Percentiles rank a stretch among this genome's conserved stretches.
phyloP scores from a whole-genome alignment of 345 rosid species.

The Corchorus capsularis region DNA sequence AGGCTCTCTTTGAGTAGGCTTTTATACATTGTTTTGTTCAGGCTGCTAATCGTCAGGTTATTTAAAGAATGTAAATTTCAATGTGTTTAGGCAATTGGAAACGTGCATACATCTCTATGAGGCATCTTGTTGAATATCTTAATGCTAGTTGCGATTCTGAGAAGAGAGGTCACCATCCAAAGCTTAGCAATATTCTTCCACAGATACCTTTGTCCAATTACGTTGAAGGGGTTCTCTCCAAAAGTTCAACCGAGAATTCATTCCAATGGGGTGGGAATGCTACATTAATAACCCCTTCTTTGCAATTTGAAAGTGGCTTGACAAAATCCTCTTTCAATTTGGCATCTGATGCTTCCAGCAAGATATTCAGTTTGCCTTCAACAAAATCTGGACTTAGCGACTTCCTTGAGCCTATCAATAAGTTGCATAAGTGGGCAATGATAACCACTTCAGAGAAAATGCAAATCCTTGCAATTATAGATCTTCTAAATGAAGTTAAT shows the following conservation, averaged over 20 bases:
- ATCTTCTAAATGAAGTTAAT: constrained; percentile 72
- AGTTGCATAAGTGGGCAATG: constrained; percentile 43
- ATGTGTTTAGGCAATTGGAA: constrained; percentile 85
- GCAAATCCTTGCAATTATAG: constrained; percentile 69
- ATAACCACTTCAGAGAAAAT: constrained; percentile 51
- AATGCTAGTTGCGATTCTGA: constrained; percentile 41
- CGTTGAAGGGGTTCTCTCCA: constrained; percentile 61
- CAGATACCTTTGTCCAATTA: constrained; percentile 66
- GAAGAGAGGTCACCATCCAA: constrained; percentile 32
- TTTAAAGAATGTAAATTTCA: constrained; percentile 41
- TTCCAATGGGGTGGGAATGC: constrained; percentile 68
- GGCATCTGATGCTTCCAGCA: constrained; percentile 38
- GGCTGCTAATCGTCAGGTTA: constrained; percentile 29
- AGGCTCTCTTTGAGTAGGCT: constrained; percentile 7
- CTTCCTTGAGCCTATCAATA: constrained; percentile 60
- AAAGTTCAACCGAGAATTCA: constrained; percentile 45
- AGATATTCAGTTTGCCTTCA: constrained; percentile 42
- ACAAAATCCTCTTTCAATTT: constrained; percentile 33
- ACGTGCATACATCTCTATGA: constrained; percentile 73
- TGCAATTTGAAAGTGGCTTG: constrained; percentile 47
- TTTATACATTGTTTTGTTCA: constrained; percentile 12
- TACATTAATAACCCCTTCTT: constrained; percentile 42
- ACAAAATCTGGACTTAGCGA: constrained; percentile 49
- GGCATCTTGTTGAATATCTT: constrained; percentile 69
- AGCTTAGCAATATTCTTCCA: constrained; percentile 43